Conservation (phyloP, 345 rosid genomes). For the Streptanthus diversifolius region DNA sequence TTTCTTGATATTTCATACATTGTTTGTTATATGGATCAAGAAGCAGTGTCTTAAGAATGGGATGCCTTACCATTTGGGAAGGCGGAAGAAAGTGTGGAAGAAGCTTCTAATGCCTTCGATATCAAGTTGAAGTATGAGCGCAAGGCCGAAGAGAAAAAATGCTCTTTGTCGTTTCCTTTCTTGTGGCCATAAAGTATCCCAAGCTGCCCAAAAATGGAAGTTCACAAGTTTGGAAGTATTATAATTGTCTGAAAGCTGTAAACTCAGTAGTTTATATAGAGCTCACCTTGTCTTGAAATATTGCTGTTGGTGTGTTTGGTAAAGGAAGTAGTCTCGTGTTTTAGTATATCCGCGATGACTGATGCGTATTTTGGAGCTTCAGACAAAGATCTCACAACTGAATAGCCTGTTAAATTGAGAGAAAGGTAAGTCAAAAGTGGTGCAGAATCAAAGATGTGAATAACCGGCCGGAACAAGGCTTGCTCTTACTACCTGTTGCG, state of each 20-base stretch:
- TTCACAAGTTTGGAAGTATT: not conserved
- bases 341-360: conserved; percentile 70
- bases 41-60: not conserved
- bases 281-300: conserved; percentile 81
- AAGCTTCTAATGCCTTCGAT: conserved; percentile 75
- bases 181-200: conserved; percentile 92
- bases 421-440: conserved; percentile 1
- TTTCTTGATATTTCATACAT: not conserved
- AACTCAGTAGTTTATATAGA: not conserved
- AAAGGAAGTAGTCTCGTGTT: conserved; percentile 31
- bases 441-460: not conserved
- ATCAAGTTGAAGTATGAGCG: conserved; percentile 80
- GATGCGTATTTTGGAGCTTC: conserved; percentile 92
- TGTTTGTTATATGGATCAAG: not conserved
- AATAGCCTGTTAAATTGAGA: conserved; percentile 59
- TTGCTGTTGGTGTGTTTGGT: conserved; percentile 37
- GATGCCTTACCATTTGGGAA: conserved; percentile 74
- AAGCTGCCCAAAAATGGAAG: conserved; percentile 47
- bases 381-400: conserved; percentile 91
- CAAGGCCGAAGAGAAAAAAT: conserved; percentile 90
- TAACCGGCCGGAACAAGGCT: not conserved
- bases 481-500: conserved; percentile 60
- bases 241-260: not conserved
- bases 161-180: conserved; percentile 96
- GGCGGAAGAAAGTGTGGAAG: conserved; percentile 75